Evolutionary conservation across 495 filamentous ascomycete genomes (phyloP).

Genomic region (Emericellopsis terricola): DNA sequence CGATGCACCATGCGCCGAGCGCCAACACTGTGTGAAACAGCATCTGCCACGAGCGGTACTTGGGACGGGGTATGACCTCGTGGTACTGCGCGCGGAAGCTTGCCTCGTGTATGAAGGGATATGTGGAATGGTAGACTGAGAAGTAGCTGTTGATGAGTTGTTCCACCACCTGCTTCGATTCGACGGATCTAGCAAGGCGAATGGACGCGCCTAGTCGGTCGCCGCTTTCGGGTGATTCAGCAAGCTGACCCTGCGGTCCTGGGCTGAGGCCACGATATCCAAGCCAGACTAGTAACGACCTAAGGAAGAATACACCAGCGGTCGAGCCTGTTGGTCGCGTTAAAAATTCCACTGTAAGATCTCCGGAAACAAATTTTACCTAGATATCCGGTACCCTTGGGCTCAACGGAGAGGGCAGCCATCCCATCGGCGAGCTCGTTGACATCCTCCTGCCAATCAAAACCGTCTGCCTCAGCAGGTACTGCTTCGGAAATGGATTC

Average conservation of each 20-base stretch:
- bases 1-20: conserved; percentile 31
- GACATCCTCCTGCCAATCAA: conserved; percentile 31
- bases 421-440: conserved; percentile 27
- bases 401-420: conserved; percentile 31
- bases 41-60: conserved; percentile 31
- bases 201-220: background rate
- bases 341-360: too few relatives aligned
- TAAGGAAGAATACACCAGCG: conserved; percentile 4
- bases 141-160: conserved; percentile 30
- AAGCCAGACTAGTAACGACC: conserved; percentile 1
- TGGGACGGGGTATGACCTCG: conserved; percentile 29
- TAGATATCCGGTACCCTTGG: conserved; percentile 32
- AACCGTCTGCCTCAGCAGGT: conserved; percentile 31
- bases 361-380: too few relatives aligned
- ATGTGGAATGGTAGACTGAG: conserved; percentile 31
- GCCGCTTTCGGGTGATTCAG: background rate
- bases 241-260: conserved; percentile 5
- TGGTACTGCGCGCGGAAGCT: conserved; percentile 36
- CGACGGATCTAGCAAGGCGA: background rate
- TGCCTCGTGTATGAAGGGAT: conserved; percentile 36
- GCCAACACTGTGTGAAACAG: conserved; percentile 32
- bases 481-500: conserved; percentile 22
- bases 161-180: background rate
- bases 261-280: conserved; percentile 7
- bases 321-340: background rate